Evolutionary conservation across 768 basidiomycete species (phyloP), one percentile per base, ranked within the genome.

Genomic region (Cyclocybe cylindracea): DNA sequence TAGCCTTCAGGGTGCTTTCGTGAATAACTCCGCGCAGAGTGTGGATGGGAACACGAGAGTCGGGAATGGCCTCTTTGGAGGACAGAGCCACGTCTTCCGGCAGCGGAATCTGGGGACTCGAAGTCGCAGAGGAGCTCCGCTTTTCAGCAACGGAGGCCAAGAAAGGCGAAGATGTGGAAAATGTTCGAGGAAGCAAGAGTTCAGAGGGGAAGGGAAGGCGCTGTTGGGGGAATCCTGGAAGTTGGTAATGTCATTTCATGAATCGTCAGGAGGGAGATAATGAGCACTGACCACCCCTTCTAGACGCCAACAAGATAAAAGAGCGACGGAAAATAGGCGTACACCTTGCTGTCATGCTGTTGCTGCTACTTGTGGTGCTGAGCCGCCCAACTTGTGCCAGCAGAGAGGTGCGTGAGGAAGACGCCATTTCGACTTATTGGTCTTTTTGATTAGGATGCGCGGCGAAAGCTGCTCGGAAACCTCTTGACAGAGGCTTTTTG

Each of bases 1-100:
- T 74, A 9, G 91, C 87, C 46, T 77, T 74, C 16, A 88, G 68
- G 0, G 82, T 78, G 3, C 66, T 44, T 7, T 53, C 46, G 31
- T 77, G 68, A 35, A 87, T 47, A 11, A 54, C 57, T 29, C 67
- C 73, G 19, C 73, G 55, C 45, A 66, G 80, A 78, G 44, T 57
- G 46, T 31, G 63, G 65, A 59, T 66, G 24, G 55, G 48, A 24
- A 57, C 50, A 3, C 45, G 47, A 4, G 55, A 32, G 51, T 59
- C 57, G 4, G 49, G 51, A 18, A 43, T 40, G 16, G 32, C n/a
- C 13, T 39, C 42, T 24, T 24, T 24, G 24, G 24, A 24, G 24
- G 24, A 3, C 24, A 24, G 24, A 24, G 24, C 3, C 24, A 24
- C 24, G 24, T 24, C 24, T 24, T 24, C 24, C 5, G 24, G 5